phyloP scores from a whole-genome alignment of 2,329 filamentous ascomycete species.

The Seiridium unicorne region DNA sequence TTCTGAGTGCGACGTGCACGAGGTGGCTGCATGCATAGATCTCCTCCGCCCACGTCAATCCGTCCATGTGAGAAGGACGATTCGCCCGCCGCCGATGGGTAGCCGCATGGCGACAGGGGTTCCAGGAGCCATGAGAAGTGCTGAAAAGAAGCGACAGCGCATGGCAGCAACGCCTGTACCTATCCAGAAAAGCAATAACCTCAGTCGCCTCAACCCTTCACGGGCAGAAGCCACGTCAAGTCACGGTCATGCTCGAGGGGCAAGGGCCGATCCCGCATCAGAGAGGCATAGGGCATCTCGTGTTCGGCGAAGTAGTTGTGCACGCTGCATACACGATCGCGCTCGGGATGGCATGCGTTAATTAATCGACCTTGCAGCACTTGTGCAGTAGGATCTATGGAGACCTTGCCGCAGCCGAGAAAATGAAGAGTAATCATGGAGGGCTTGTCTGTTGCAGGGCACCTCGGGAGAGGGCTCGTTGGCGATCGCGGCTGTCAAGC shows the following conservation, averaged over 20 bases:
- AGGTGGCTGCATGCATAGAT: conserved; percentile 7
- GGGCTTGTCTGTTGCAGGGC: too few species aligned
- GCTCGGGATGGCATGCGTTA: conserved; percentile 3
- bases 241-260: not conserved
- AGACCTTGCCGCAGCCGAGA: not conserved
- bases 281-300: not conserved
- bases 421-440: not conserved
- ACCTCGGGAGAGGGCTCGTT: not conserved
- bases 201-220: not conserved
- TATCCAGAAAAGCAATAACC: not conserved
- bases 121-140: not conserved
- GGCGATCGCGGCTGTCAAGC: not conserved
- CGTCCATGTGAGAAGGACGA: not conserved
- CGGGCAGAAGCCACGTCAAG: not conserved
- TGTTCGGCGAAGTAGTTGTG: conserved; percentile 1
- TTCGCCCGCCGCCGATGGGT: conserved; percentile 3
- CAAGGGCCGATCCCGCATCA: not conserved
- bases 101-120: conserved; percentile 5
- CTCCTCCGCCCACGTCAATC: not conserved
- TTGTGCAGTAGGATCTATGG: not conserved
- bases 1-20: conserved; percentile 1
- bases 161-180: not conserved
- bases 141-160: not conserved
- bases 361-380: conserved; percentile 1
- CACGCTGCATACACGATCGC: conserved; percentile 2